phyloP scores from a whole-genome alignment of 257 asterid species.

The Nicotiana knightiana region DNA sequence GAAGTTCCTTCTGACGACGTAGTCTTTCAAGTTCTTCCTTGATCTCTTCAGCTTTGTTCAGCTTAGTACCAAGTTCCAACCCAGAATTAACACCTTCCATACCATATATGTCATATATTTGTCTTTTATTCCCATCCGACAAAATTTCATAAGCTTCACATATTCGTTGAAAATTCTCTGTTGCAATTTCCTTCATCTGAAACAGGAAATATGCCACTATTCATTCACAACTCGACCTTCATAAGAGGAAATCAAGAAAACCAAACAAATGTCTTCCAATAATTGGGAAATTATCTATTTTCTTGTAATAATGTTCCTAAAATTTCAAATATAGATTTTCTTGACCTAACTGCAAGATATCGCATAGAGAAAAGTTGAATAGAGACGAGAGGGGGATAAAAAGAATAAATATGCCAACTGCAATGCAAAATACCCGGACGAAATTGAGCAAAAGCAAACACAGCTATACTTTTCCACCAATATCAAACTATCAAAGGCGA shows the following conservation, averaged over 20 bases:
- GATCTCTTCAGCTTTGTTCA: slow-evolving; percentile 75
- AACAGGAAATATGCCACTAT: slow-evolving; percentile 14
- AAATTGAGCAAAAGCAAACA: neutral
- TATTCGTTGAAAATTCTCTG: slow-evolving; percentile 93
- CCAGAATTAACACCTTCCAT: slow-evolving; percentile 96
- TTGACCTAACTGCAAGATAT: neutral
- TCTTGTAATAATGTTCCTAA: neutral
- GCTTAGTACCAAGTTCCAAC: slow-evolving; percentile 83
- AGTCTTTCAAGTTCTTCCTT: slow-evolving; percentile 92
- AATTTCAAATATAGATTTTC: neutral
- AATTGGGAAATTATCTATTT: neutral
- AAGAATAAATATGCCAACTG: neutral
- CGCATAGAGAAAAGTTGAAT: neutral
- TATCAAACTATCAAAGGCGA: neutral
- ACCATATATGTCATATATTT: slow-evolving; percentile 88
- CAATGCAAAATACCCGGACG: neutral
- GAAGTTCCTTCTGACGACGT: slow-evolving; percentile 58
- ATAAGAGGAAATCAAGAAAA: neutral
- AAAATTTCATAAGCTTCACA: slow-evolving; percentile 96
- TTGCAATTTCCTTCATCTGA: slow-evolving; percentile 95
- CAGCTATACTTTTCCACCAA: neutral
- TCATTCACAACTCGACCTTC: neutral
- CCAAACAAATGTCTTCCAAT: neutral
- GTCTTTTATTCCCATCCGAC: slow-evolving; percentile 67
- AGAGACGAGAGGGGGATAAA: neutral